Base-by-base conservation (phyloP, 2,329 filamentous ascomycete species). In the Fusarium virguliforme region DNA sequence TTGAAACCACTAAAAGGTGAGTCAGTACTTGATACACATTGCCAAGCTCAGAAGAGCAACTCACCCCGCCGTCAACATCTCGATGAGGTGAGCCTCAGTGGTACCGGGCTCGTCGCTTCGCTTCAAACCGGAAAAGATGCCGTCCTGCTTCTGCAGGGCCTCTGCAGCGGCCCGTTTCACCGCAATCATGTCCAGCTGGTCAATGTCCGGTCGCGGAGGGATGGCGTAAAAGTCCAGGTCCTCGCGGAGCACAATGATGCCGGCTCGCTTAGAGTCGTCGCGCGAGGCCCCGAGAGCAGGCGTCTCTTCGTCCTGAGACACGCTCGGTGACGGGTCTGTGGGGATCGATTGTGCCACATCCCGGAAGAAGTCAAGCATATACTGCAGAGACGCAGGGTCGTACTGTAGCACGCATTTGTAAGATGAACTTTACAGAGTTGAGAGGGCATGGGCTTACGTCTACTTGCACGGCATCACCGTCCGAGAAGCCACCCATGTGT, bases 351-450 rank as follows among this genome's bases (percentile, higher is more conserved):
- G 94, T 60, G 96, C 96, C 70, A 99, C 95, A 73, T 91, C 91
- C 72, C 96, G 92, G 86, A 99, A 99, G 83, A 99, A 99, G 77
- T 98, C 95, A 72, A 99, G 89, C 96, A 99, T 99, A 84, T 98
- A 99, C 83, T 98, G 94, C 61, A 99, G 89, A 53, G 95, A 98
- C 59, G 91, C 91, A 26, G 96, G 95, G 82, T 99, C 96, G 84
- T 98, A 99, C 96, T 99, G 84, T 38, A 48, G 24, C 41, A 34
- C 26, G 35, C 26, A n/a, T 55, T 58, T 32, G 61, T 70, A 32
- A 72, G 65, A 34, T 24, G 48, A 28, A 37, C 41, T 43, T 57
- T 37, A n/a, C 10, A 40, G 10, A 15, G 41, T 43, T 35, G 48
- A 60, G 28, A 12, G 8, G 28, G 28, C 12, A 38, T 40, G 10